Percentiles rank a stretch among this genome's conserved stretches.
Conservation (phyloP, 2,329 filamentous ascomycete genomes). For the Chrysoporthe cubensis region DNA sequence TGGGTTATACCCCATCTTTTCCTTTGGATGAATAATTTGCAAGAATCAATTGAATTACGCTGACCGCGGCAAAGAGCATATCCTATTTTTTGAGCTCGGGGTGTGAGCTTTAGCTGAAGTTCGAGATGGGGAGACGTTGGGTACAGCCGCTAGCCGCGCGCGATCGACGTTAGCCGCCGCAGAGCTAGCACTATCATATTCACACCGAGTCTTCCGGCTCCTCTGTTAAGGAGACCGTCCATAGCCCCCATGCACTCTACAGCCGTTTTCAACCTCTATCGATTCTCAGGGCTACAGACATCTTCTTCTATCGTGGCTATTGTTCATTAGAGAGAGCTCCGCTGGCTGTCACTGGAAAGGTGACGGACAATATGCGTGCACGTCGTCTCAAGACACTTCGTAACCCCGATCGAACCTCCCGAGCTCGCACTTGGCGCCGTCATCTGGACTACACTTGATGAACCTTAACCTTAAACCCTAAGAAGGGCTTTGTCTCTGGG, state of each 20-base stretch:
- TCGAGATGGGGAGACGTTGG: not conserved
- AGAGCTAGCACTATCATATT: not conserved
- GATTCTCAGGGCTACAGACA: not conserved
- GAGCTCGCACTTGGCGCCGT: not conserved
- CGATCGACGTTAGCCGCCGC: not conserved
- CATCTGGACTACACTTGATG: not conserved
- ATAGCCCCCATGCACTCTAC: not conserved
- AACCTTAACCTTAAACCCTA: not conserved
- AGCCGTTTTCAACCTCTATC: not conserved
- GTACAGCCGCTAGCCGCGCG: conserved; percentile 3
- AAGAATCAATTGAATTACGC: too few species aligned
- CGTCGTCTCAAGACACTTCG: not conserved
- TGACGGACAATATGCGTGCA: not conserved
- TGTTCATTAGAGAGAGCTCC: not conserved
- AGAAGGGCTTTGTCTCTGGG: not conserved
- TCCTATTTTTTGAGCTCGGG: too few species aligned
- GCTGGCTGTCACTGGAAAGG: not conserved
- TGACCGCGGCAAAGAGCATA: too few species aligned
- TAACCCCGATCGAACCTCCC: not conserved
- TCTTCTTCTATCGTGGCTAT: not conserved
- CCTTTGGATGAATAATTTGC: too few species aligned
- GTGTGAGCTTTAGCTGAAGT: not conserved
- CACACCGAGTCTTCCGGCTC: not conserved
- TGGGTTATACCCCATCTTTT: too few species aligned
- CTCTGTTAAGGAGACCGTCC: not conserved